phyloP scores from a whole-genome alignment of 306 rosid species.

The Trifolium repens region DNA sequence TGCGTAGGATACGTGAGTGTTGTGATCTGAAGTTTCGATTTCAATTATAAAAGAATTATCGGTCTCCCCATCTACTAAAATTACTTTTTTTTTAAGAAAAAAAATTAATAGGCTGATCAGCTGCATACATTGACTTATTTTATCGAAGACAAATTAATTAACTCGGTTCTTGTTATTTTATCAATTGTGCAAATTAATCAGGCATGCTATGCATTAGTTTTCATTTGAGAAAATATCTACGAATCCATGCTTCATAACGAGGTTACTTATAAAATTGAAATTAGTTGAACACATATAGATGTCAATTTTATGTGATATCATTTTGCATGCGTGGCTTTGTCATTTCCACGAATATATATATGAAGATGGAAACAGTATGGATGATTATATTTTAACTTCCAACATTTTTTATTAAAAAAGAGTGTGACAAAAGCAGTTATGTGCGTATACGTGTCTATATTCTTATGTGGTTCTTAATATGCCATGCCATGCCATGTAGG shows the following conservation, averaged over 20 bases:
- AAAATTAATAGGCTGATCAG: too few relatives aligned
- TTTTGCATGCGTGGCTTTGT: constrained; percentile 30
- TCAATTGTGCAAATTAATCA: not conserved
- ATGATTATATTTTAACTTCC: not conserved
- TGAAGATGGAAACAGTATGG: not conserved
- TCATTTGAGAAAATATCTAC: not conserved
- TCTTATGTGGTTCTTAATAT: not conserved
- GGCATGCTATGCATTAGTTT: not conserved
- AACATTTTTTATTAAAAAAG: not conserved
- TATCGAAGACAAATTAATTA: not conserved
- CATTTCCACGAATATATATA: not conserved
- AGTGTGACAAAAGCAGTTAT: not conserved
- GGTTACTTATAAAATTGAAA: constrained; percentile 7
- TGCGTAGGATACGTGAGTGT: too few relatives aligned
- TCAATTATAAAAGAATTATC: too few relatives aligned
- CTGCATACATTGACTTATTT: too few relatives aligned
- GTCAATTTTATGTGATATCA: constrained; percentile 3
- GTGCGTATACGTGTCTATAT: not conserved
- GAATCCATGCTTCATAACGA: not conserved
- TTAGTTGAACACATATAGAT: not conserved
- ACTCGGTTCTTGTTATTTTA: not conserved
- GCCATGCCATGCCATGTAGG: not conserved
- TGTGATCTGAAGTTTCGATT: too few relatives aligned
- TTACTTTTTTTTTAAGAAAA: too few relatives aligned
- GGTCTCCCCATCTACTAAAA: too few relatives aligned